phyloP scores from a whole-genome alignment of 2,329 filamentous ascomycete genomes.

The Didymellaceae sp. region DNA sequence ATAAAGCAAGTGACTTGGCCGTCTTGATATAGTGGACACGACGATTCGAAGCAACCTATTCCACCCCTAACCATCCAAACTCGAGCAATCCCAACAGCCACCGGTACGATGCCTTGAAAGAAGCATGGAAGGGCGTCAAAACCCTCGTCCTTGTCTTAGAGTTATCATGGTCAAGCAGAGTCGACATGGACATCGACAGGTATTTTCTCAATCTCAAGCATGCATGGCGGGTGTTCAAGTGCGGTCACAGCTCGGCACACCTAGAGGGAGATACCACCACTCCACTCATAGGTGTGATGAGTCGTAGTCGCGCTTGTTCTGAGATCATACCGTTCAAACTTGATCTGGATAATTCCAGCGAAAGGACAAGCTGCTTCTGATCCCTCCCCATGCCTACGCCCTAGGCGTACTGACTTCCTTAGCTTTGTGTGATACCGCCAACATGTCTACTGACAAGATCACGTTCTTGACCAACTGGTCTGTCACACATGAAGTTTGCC shows the following conservation, averaged over 20 bases:
- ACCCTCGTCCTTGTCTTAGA: conserved; percentile 1
- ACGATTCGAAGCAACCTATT: too few species aligned
- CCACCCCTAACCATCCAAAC: background rate
- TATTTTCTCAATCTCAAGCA: conserved; percentile 30
- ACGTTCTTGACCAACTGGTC: conserved; percentile 87
- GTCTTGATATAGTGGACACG: too few species aligned
- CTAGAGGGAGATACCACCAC: conserved; percentile 70
- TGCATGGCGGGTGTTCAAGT: conserved; percentile 52
- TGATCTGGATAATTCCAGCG: conserved; percentile 99
- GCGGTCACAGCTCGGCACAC: conserved; percentile 30
- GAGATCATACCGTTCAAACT: conserved; percentile 95
- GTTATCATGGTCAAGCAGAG: conserved; percentile 9
- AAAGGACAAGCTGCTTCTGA: conserved; percentile 86
- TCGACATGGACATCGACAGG: conserved; percentile 13
- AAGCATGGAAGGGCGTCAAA: conserved; percentile 1
- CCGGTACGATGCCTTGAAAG: conserved; percentile 17
- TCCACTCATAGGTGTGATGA: conserved; percentile 84
- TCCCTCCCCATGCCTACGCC: conserved; percentile 40
- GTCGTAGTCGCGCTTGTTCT: conserved; percentile 61
- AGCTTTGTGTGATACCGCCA: conserved; percentile 58
- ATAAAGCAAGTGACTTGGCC: background rate
- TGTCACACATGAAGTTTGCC: conserved; percentile 13
- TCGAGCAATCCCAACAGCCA: background rate
- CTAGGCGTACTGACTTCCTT: conserved; percentile 32
- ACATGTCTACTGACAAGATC: conserved; percentile 84